Conservation (phyloP, 768 basidiomycete species). For the Cystofilobasidium capitatum region DNA sequence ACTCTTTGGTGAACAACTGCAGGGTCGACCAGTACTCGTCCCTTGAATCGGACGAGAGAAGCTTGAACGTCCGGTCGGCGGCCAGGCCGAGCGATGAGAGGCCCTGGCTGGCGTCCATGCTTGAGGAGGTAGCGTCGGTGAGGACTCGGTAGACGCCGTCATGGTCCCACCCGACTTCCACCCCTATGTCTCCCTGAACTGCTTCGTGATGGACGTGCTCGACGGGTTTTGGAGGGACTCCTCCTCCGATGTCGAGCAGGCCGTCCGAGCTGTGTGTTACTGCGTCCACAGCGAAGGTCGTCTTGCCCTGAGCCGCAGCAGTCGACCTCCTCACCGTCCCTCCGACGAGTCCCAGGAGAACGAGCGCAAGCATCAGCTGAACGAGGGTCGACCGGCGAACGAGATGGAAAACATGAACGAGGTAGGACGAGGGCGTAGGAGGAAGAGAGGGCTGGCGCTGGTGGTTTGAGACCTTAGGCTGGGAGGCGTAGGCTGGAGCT, state of each 20-base stretch:
- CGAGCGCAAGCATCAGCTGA: neutral
- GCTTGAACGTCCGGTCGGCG: slow-evolving; percentile 10
- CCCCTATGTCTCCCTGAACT: neutral
- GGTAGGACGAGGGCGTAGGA: neutral
- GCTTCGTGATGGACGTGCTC: neutral
- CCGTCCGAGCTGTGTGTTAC: too few relatives aligned
- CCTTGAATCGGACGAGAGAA: neutral
- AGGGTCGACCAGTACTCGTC: slow-evolving; percentile 4
- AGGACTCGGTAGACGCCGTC: slow-evolving; percentile 2
- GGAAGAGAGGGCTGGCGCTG: neutral
- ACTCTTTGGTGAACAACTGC: neutral
- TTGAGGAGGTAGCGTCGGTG: neutral
- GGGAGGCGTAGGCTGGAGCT: too few relatives aligned
- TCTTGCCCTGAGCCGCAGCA: too few relatives aligned
- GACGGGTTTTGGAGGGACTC: too few relatives aligned
- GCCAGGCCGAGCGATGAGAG: neutral
- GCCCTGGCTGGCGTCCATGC: neutral
- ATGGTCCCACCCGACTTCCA: neutral
- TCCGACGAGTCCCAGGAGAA: neutral
- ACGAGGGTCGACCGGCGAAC: neutral
- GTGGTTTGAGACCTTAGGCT: too few relatives aligned
- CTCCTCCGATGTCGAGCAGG: neutral
- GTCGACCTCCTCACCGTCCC: neutral
- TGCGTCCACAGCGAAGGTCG: too few relatives aligned
- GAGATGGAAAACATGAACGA: neutral